These are phyloP conservation scores for Hebeloma cylindrosporum DNA, from an alignment of 768 basidiomycete genomes.

Conservation along the genomic window DNA sequence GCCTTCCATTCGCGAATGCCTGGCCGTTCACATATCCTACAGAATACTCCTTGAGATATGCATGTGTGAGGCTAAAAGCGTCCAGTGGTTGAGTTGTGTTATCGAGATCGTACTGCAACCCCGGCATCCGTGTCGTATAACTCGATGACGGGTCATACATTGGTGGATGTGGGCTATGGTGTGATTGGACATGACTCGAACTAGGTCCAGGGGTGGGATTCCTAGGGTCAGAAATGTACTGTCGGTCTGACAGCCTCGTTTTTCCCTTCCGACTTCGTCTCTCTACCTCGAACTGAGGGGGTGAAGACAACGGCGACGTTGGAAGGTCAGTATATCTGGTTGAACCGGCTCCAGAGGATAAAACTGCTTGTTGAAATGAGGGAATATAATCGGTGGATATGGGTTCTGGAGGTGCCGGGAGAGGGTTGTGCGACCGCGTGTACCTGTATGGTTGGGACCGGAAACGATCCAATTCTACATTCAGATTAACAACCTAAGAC, in stretches of 20 bases:
- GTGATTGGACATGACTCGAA: background rate
- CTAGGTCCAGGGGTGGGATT: background rate
- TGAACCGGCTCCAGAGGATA: conserved; percentile 11
- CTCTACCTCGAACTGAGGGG: conserved; percentile 15
- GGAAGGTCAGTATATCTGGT: conserved; percentile 15
- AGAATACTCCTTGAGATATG: conserved; percentile 20
- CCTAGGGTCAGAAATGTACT: conserved; percentile 3
- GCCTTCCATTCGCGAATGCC: conserved; percentile 15
- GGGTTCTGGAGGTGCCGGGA: conserved; percentile 58
- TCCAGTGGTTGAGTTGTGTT: conserved; percentile 17
- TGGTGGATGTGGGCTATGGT: too few relatives aligned
- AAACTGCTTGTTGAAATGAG: conserved; percentile 35
- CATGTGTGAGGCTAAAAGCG: conserved; percentile 14
- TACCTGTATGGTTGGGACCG: conserved; percentile 23
- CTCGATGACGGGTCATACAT: conserved; percentile 4
- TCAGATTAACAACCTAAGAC: conserved; percentile 17
- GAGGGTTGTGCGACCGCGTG: conserved; percentile 39
- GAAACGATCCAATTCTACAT: conserved; percentile 38
- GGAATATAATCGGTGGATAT: conserved; percentile 46
- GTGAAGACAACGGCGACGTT: conserved; percentile 7
- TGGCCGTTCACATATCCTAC: conserved; percentile 22
- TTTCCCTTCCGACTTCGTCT: conserved; percentile 9
- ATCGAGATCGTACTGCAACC: conserved; percentile 11
- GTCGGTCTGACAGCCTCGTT: conserved; percentile 1
- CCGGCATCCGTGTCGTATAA: conserved; percentile 8